phyloP scores from a whole-genome alignment of 1,139 yeast genomes.

The Geotrichum armillariae region DNA sequence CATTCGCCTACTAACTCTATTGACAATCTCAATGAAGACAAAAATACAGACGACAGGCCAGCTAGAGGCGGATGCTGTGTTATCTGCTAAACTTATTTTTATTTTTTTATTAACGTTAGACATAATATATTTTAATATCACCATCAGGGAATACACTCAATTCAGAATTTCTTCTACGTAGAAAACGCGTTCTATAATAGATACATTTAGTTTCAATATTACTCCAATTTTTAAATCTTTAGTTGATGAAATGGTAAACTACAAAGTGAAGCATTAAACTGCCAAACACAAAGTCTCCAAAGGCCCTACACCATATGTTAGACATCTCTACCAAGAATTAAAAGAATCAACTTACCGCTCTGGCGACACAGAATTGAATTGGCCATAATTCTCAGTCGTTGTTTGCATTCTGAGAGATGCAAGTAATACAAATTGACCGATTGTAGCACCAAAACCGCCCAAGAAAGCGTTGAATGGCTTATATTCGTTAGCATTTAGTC shows the following conservation, averaged over 20 bases:
- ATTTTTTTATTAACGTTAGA: neutral
- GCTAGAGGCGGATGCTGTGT: neutral
- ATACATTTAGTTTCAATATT: neutral
- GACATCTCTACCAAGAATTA: neutral
- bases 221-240: constrained; percentile 23
- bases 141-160: too few relatives aligned
- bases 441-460: constrained; percentile 90
- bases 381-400: constrained; percentile 42
- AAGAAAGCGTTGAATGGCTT: constrained; percentile 93
- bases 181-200: neutral
- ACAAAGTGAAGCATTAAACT: constrained; percentile 86
- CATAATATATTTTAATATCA: too few relatives aligned
- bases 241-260: constrained; percentile 88
- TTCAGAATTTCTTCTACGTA: too few relatives aligned
- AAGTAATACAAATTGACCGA: constrained; percentile 94
- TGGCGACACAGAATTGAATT: constrained; percentile 60
- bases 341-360: constrained; percentile 42
- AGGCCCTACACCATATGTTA: constrained; percentile 43
- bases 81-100: neutral
- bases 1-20: constrained; percentile 2
- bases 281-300: constrained; percentile 88
- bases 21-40: neutral
- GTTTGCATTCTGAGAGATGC: constrained; percentile 69
- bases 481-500: constrained; percentile 11
- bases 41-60: neutral